These are phyloP conservation scores for Lachnellula suecica DNA, from an alignment of 2,329 filamentous ascomycete genomes.

Conservation along the genomic window DNA sequence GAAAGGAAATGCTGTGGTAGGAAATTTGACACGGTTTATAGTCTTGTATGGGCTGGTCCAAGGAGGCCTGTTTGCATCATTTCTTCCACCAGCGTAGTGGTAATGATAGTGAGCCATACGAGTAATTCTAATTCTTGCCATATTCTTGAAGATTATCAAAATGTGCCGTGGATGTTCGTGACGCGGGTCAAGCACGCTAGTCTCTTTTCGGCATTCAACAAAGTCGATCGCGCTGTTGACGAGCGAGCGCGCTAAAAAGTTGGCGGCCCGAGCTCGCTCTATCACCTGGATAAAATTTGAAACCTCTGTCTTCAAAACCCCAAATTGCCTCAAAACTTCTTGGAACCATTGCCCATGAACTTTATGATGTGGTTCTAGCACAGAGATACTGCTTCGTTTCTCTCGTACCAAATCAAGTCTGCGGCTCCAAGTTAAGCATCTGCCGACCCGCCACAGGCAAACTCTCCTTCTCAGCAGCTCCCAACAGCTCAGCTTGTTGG, in stretches of 20 bases:
- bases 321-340: background rate
- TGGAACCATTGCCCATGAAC: background rate
- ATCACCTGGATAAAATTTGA: no score
- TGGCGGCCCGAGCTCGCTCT: no score
- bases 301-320: background rate
- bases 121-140: no score
- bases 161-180: no score
- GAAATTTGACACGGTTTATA: conserved; percentile 52
- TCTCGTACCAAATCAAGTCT: background rate
- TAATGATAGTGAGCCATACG: no score
- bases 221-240: no score
- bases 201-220: no score
- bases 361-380: background rate
- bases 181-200: no score
- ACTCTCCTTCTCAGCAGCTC: background rate
- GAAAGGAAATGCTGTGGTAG: conserved; percentile 7
- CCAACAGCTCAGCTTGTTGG: background rate
- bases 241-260: no score
- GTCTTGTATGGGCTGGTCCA: conserved; percentile 83
- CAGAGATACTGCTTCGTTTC: background rate
- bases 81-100: conserved; percentile 81
- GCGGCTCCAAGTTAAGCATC: background rate
- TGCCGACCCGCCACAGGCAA: background rate
- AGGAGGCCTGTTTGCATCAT: conserved; percentile 80
- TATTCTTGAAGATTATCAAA: no score